phyloP scores from a whole-genome alignment of 768 basidiomycete genomes.

The Rhodotorula toruloides region DNA sequence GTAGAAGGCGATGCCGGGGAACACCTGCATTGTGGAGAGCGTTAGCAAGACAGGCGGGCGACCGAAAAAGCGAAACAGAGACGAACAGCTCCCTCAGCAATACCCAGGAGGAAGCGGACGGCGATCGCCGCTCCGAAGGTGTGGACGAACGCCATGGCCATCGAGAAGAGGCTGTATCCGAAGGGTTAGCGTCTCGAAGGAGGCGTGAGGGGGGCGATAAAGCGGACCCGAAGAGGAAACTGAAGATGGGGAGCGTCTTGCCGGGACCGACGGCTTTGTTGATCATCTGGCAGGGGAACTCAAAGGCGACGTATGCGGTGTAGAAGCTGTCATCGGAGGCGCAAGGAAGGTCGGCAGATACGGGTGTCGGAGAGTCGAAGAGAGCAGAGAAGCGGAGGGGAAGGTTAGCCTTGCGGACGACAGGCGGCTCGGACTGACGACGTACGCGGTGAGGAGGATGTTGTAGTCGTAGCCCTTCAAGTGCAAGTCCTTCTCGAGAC shows the following conservation, averaged over 20 bases:
- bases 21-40: not conserved
- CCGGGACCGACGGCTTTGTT: constrained; percentile 18
- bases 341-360: no score
- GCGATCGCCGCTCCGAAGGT: constrained; percentile 24
- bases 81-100: constrained; percentile 19
- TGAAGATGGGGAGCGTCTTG: constrained; percentile 16
- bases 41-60: not conserved
- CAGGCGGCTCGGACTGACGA: no score
- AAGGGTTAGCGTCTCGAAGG: no score
- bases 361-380: no score
- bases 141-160: constrained; percentile 14
- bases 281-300: not conserved
- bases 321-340: constrained; percentile 8
- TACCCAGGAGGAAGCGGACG: constrained; percentile 29
- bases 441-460: not conserved
- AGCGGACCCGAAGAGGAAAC: no score
- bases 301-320: constrained; percentile 4
- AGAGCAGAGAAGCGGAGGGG: no score
- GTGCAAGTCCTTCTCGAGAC: constrained; percentile 39
- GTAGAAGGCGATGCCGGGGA: constrained; percentile 30
- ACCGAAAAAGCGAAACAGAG: not conserved
- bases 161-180: constrained; percentile 18
- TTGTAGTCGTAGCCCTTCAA: constrained; percentile 38
- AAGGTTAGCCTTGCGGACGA: not conserved
- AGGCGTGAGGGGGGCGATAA: no score